Percentiles rank a stretch among this genome's conserved stretches.
Evolutionary conservation across 805 yeast genomes (phyloP).

Genomic region (Maudiozyma barnettii): DNA sequence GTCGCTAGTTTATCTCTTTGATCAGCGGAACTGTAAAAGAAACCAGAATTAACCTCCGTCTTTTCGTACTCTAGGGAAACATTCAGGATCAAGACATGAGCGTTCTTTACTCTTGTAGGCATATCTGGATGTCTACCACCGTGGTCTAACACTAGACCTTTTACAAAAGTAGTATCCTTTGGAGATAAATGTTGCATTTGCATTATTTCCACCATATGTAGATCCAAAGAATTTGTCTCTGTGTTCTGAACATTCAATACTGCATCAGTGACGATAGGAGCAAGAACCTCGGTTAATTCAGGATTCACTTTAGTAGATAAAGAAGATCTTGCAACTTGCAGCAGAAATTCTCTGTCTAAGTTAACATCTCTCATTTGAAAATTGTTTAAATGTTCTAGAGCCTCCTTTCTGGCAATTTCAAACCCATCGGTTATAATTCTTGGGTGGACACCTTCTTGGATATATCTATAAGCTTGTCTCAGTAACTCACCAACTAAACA

Average conservation of each 20-base stretch:
- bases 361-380: slow-evolving; percentile 42
- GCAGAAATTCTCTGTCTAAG: slow-evolving; percentile 76
- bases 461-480: slow-evolving; percentile 87
- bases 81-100: slow-evolving; percentile 75
- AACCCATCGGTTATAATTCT: slow-evolving; percentile 91
- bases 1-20: slow-evolving; percentile 93
- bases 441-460: slow-evolving; percentile 93
- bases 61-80: slow-evolving; percentile 95
- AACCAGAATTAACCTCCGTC: slow-evolving; percentile 94
- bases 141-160: slow-evolving; percentile 91
- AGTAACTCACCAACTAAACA: slow-evolving; percentile 88
- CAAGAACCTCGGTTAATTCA: slow-evolving; percentile 67
- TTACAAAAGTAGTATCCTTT: slow-evolving; percentile 70
- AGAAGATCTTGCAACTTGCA: slow-evolving; percentile 88
- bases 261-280: slow-evolving; percentile 95
- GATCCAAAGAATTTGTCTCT: slow-evolving; percentile 49
- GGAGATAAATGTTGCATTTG: slow-evolving; percentile 92
- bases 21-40: slow-evolving; percentile 88
- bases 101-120: slow-evolving; percentile 84
- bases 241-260: slow-evolving; percentile 65
- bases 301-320: slow-evolving; percentile 75
- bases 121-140: slow-evolving; percentile 99
- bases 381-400: slow-evolving; percentile 57
- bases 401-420: slow-evolving; percentile 74
- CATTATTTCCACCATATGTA: slow-evolving; percentile 97